phyloP scores from a whole-genome alignment of 2,329 filamentous ascomycete genomes.

The Paecilomyces sp. region DNA sequence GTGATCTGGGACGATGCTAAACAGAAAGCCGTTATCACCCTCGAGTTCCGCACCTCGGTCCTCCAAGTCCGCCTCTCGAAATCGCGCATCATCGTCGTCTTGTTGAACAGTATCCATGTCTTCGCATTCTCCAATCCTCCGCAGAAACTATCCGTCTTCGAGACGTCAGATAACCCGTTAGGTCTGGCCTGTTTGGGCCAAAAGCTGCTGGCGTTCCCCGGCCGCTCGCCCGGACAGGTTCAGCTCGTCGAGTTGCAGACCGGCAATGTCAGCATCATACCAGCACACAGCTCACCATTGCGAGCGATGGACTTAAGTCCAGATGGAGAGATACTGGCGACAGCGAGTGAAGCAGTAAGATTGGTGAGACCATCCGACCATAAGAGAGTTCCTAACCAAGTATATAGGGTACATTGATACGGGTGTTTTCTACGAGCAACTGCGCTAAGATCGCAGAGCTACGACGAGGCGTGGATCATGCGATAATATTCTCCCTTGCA shows the following conservation, averaged over 20 bases:
- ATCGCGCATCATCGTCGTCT: slow-evolving; percentile 69
- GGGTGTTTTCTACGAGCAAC: slow-evolving; percentile 73
- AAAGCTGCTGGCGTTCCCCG: slow-evolving; percentile 73
- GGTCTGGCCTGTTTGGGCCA: slow-evolving; percentile 73
- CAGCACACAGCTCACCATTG: slow-evolving; percentile 74
- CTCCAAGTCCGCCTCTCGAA: slow-evolving; percentile 71
- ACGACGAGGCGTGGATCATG: slow-evolving; percentile 80
- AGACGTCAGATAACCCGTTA: slow-evolving; percentile 76
- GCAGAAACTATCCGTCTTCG: slow-evolving; percentile 64
- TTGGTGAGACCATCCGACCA: neutral
- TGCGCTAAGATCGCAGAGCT: slow-evolving; percentile 78
- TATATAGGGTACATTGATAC: slow-evolving; percentile 70
- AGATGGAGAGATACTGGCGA: slow-evolving; percentile 76
- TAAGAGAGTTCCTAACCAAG: slow-evolving; percentile 10
- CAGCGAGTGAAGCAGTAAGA: slow-evolving; percentile 71
- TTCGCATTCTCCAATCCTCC: slow-evolving; percentile 72
- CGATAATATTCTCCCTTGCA: slow-evolving; percentile 77
- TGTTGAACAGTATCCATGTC: slow-evolving; percentile 74
- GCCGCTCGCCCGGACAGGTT: slow-evolving; percentile 79
- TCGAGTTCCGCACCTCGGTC: slow-evolving; percentile 74
- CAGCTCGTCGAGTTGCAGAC: slow-evolving; percentile 74
- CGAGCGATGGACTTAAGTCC: slow-evolving; percentile 71
- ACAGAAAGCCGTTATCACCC: slow-evolving; percentile 63
- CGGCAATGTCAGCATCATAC: slow-evolving; percentile 85
- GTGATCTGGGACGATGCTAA: slow-evolving; percentile 89